phyloP scores from a whole-genome alignment of 805 yeast genomes.

The Cyberlindnera subsufficiens region DNA sequence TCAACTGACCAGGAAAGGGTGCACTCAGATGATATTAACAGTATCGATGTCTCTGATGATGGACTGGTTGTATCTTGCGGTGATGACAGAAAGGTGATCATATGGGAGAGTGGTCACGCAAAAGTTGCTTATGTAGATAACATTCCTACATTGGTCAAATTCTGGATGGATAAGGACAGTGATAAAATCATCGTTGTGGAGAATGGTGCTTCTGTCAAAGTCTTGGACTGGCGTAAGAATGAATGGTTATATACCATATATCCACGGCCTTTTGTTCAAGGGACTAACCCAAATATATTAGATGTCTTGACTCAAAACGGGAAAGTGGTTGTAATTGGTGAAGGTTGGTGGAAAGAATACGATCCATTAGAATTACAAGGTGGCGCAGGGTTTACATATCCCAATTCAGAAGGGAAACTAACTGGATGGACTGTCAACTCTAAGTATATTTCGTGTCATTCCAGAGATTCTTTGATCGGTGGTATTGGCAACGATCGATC shows the following conservation, averaged over 20 bases:
- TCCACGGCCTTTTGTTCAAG: constrained; percentile 21
- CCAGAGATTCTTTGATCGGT: constrained; percentile 16
- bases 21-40: constrained; percentile 24
- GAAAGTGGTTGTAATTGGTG: constrained; percentile 25
- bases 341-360: constrained; percentile 30
- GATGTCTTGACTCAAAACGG: constrained; percentile 22
- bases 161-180: constrained; percentile 27
- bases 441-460: constrained; percentile 12
- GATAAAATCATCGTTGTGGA: constrained; percentile 30
- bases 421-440: constrained; percentile 19
- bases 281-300: constrained; percentile 8
- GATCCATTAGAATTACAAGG: constrained; percentile 20
- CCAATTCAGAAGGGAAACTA: constrained; percentile 12
- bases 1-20: constrained; percentile 7
- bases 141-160: constrained; percentile 25
- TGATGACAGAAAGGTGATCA: constrained; percentile 25
- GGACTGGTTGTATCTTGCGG: constrained; percentile 26
- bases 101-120: constrained; percentile 24
- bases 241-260: constrained; percentile 27
- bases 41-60: constrained; percentile 25
- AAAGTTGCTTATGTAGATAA: constrained; percentile 10
- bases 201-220: constrained; percentile 24
- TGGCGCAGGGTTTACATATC: constrained; percentile 29
- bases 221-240: constrained; percentile 29
- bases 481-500: constrained; percentile 18